Conservation (phyloP, 1,284 basidiomycete species). For the Ganoderma multipileum region DNA sequence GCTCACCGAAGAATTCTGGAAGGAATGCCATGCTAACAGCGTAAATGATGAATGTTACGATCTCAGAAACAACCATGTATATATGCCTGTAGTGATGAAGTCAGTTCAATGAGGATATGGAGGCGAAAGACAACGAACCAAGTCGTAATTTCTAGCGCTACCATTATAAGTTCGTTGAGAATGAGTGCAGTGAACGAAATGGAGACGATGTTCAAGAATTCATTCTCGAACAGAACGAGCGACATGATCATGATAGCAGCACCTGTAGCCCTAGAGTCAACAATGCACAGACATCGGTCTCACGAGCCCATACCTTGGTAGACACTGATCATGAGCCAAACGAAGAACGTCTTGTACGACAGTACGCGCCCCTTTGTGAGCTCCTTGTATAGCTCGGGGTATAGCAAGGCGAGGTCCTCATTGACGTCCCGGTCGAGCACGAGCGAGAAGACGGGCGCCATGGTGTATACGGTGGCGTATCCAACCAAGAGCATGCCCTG, state of each 20-base stretch:
- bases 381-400: slow-evolving; percentile 98
- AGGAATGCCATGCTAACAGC: slow-evolving; percentile 92
- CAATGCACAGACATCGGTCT: neutral
- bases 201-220: slow-evolving; percentile 97
- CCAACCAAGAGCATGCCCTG: slow-evolving; percentile 99
- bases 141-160: slow-evolving; percentile 95
- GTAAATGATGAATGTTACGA: slow-evolving; percentile 91
- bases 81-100: slow-evolving; percentile 71
- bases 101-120: neutral
- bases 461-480: slow-evolving; percentile 97
- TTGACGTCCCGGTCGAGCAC: slow-evolving; percentile 97
- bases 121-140: slow-evolving; percentile 64
- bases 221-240: slow-evolving; percentile 94
- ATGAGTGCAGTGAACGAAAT: slow-evolving; percentile 98
- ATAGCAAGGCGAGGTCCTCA: slow-evolving; percentile 93
- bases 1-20: slow-evolving; percentile 95
- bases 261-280: slow-evolving; percentile 53
- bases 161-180: slow-evolving; percentile 99
- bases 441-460: slow-evolving; percentile 98
- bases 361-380: slow-evolving; percentile 93
- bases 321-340: slow-evolving; percentile 96
- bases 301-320: slow-evolving; percentile 81
- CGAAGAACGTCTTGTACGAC: slow-evolving; percentile 97
- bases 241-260: slow-evolving; percentile 99
- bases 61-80: slow-evolving; percentile 95